A percentile compares a stretch with the other conserved stretches of the same genome.
phyloP scores from a whole-genome alignment of 495 filamentous ascomycete genomes.

The Aspergillus asperescens region DNA sequence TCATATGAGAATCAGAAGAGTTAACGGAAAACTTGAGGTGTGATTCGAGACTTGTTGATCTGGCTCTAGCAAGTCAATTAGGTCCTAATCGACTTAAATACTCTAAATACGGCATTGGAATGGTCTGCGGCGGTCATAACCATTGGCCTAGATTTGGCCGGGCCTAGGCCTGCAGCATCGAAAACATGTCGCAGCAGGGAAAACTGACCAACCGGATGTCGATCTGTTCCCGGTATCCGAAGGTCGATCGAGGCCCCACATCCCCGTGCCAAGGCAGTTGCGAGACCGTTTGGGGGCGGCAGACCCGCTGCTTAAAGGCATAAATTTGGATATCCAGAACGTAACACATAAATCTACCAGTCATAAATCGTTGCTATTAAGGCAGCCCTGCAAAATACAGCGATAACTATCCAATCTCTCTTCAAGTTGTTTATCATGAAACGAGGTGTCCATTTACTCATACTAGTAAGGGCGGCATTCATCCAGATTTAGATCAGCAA shows the following conservation, averaged over 20 bases:
- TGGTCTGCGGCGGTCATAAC: neutral
- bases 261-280: constrained; percentile 1
- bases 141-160: neutral
- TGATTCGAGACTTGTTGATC: constrained; percentile 1
- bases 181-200: neutral
- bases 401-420: constrained; percentile 1
- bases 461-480: constrained; percentile 5
- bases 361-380: constrained; percentile 4
- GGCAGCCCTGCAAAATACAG: constrained; percentile 5
- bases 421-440: constrained; percentile 3
- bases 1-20: no score
- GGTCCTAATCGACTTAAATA: constrained; percentile 1
- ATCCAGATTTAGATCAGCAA: constrained; percentile 8
- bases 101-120: constrained; percentile 5
- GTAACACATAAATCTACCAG: constrained; percentile 2
- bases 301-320: neutral
- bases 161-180: neutral
- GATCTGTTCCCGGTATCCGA: neutral
- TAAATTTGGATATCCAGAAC: constrained; percentile 5
- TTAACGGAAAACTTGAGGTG: constrained; percentile 1
- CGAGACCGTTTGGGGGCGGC: constrained; percentile 1
- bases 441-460: constrained; percentile 4
- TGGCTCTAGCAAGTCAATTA: constrained; percentile 6
- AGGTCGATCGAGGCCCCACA: neutral
- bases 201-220: neutral